A percentile compares a stretch with the other conserved stretches of the same genome.
These are phyloP conservation scores for Phellopilus nigrolimitatus DNA, from an alignment of 1,284 basidiomycete genomes.

Conservation along the genomic window DNA sequence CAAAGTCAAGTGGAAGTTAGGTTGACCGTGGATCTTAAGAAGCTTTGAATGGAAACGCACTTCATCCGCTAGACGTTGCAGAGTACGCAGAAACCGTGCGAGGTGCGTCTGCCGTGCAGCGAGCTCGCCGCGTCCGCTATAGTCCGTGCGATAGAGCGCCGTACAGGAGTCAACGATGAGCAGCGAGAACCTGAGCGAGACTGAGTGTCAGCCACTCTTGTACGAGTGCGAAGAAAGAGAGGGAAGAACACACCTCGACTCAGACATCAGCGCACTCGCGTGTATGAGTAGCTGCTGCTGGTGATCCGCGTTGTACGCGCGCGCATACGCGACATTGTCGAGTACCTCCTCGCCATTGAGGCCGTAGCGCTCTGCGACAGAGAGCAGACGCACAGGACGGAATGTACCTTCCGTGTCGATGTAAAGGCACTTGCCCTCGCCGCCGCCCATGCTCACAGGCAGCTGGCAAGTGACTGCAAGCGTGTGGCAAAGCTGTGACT, in stretches of 20 bases:
- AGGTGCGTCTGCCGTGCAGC: conserved; percentile 95
- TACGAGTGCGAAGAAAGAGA: no score
- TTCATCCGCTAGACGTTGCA: conserved; percentile 95
- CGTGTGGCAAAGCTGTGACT: conserved; percentile 98
- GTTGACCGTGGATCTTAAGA: background rate
- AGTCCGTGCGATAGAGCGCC: conserved; percentile 94
- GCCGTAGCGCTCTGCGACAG: conserved; percentile 94
- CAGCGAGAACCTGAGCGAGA: conserved; percentile 76
- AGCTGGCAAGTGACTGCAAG: conserved; percentile 98
- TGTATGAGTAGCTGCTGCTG: conserved; percentile 88
- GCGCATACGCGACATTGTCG: conserved; percentile 97
- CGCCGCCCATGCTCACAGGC: conserved; percentile 96
- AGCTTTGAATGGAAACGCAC: conserved; percentile 37
- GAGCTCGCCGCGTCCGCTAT: conserved; percentile 92
- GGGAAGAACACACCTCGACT: conserved; percentile 83
- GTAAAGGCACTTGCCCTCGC: conserved; percentile 98
- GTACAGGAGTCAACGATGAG: conserved; percentile 98
- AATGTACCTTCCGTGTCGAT: conserved; percentile 99
- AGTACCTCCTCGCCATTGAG: conserved; percentile 96
- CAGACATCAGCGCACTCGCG: conserved; percentile 96
- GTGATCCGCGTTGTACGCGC: conserved; percentile 99
- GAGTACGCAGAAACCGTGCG: conserved; percentile 92
- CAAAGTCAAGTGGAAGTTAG: conserved; percentile 19
- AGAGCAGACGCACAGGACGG: conserved; percentile 90
- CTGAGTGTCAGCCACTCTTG: conserved; percentile 3